Evolutionary conservation across 805 yeast species (phyloP), one percentile per base, ranked within the genome.

Genomic region (Wickerhamomyces xylosicus): DNA sequence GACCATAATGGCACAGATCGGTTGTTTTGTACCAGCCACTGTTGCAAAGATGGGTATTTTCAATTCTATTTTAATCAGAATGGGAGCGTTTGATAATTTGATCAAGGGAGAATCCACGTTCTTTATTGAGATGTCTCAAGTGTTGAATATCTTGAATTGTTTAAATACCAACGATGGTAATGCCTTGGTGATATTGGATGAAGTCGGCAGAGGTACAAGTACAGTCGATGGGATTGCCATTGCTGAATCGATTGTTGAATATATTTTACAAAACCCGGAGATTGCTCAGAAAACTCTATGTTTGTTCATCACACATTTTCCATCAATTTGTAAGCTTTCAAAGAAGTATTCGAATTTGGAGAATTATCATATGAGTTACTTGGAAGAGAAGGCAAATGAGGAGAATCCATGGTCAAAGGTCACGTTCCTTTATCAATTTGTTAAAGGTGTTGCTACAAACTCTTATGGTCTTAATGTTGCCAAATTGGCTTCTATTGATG

Each of bases 391-490:
- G 52, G 44, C 44, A 11, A 57, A 33, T 11, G 37, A 36, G 9
- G 62, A 35, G 2, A 42, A 37, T n/a, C 72, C 71, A 18, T 54
- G 57, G 57, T 56, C 58, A 25, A 92, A 85, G 47, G 85, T 92
- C 42, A 87, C 97, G 0, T 69, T 92, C 42, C 65, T 92, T 49
- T 92, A 92, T 63, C 83, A 79, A 52, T 95, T 92, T 15, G 95
- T 84, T 44, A 82, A 83, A 2, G 99, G 99, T 4, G 73, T 86
- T 33, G 79, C 95, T 3, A 94, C 82, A 53, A 90, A 85, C 58
- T 87, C 97, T 0, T 92, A 92, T 65, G 99, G 99, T 51, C 85
- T 92, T 38, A 95, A 92, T 56, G 99, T 92, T 34, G 97, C 98
- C 0, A 97, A 90, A 60, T 74, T 90, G 22, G 97, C 92, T 11